Evolutionary conservation across 2,329 filamentous ascomycete genomes (phyloP).

Genomic region (Pyricularia pennisetigena): DNA sequence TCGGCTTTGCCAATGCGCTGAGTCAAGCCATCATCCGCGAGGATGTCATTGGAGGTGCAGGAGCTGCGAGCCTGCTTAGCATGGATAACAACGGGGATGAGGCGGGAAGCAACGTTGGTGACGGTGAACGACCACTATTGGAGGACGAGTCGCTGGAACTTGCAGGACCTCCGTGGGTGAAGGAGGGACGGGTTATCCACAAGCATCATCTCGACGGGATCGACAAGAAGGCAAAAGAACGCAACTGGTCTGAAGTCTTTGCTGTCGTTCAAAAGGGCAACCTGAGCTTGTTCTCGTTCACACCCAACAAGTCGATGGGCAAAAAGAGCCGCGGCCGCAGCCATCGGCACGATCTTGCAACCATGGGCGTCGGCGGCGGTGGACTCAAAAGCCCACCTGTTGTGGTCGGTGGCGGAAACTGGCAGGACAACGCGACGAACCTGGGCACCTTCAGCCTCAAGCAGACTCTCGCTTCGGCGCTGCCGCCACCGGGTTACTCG

Average conservation of each 20-base stretch:
- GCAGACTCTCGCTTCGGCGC: constrained; percentile 81
- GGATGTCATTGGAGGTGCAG: constrained; percentile 39
- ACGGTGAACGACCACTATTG: constrained; percentile 51
- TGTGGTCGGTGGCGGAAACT: constrained; percentile 89
- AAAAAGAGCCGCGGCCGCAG: constrained; percentile 49
- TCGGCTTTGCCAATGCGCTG: constrained; percentile 93
- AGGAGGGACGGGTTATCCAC: constrained; percentile 91
- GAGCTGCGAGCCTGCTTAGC: constrained; percentile 25
- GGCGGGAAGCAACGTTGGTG: constrained; percentile 3
- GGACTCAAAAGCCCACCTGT: constrained; percentile 27
- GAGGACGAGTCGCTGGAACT: constrained; percentile 91
- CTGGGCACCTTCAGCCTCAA: constrained; percentile 80
- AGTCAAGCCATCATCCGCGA: constrained; percentile 96
- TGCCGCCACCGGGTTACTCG: constrained; percentile 88
- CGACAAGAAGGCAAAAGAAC: constrained; percentile 86
- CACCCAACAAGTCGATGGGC: constrained; percentile 64
- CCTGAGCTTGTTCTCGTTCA: constrained; percentile 90
- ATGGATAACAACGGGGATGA: constrained; percentile 29
- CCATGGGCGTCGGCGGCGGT: not conserved
- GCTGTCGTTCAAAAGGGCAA: constrained; percentile 93
- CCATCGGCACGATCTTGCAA: not conserved
- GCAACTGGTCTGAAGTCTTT: constrained; percentile 92
- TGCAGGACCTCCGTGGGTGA: constrained; percentile 92
- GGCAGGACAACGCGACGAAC: constrained; percentile 92
- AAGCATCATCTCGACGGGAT: constrained; percentile 90